phyloP scores from a whole-genome alignment of 1,139 yeast species.

The Kodamaea plutei region DNA sequence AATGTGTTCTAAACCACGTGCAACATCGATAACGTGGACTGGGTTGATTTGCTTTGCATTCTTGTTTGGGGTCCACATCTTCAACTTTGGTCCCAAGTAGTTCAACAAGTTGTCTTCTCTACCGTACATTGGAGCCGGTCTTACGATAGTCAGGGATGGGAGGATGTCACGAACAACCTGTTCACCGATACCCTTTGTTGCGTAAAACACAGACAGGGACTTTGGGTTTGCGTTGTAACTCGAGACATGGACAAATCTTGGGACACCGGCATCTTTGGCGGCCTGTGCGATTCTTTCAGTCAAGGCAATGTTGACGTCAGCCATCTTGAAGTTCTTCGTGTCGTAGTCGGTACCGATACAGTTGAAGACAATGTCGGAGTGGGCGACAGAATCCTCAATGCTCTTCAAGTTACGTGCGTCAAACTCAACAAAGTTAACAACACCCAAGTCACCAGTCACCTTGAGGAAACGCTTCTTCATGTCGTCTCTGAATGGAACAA shows the following conservation, averaged over 20 bases:
- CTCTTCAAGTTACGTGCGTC: conserved; percentile 76
- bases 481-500: conserved; percentile 79
- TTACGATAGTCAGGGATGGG: conserved; percentile 79
- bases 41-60: conserved; percentile 66
- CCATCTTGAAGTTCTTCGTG: conserved; percentile 79
- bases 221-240: conserved; percentile 72
- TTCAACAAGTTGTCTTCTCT: conserved; percentile 71
- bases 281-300: conserved; percentile 77
- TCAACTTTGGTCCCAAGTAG: conserved; percentile 53
- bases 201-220: conserved; percentile 66
- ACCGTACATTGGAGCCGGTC: conserved; percentile 83
- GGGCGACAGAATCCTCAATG: conserved; percentile 73
- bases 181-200: conserved; percentile 82
- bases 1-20: conserved; percentile 71
- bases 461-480: conserved; percentile 75
- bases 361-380: conserved; percentile 80
- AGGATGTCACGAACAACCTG: conserved; percentile 59
- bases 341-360: conserved; percentile 73
- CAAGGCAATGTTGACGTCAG: conserved; percentile 78
- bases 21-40: conserved; percentile 75
- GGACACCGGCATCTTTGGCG: conserved; percentile 66
- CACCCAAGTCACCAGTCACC: conserved; percentile 85
- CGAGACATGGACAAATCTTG: conserved; percentile 76
- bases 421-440: conserved; percentile 78
- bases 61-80: conserved; percentile 61